Conservation (phyloP, 2,329 filamentous ascomycete genomes). For the Microdochium trichocladiopsis region DNA sequence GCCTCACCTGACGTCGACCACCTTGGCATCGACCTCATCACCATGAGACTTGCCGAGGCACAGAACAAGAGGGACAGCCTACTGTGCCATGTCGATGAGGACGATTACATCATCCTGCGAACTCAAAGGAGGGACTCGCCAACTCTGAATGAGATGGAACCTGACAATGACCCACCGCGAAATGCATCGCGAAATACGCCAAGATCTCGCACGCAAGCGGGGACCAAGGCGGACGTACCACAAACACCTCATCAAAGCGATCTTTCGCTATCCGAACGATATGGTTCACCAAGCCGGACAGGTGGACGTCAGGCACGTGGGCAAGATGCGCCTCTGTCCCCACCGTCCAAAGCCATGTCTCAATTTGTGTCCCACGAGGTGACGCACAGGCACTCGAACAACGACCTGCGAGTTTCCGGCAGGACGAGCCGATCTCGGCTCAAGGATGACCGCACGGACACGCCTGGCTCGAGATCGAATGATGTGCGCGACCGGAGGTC, state of each 20-base stretch:
- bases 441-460: background rate
- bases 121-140: background rate
- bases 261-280: background rate
- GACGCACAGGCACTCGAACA: background rate
- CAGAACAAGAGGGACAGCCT: slow-evolving; percentile 12
- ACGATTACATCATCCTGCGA: slow-evolving; percentile 12
- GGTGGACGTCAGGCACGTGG: background rate
- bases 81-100: slow-evolving; percentile 14
- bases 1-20: slow-evolving; percentile 11
- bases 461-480: background rate
- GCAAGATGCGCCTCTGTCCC: background rate
- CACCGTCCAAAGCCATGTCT: background rate
- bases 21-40: slow-evolving; percentile 12
- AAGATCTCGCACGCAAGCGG: background rate
- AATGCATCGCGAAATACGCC: background rate
- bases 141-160: background rate
- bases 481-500: background rate
- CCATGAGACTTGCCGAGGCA: slow-evolving; percentile 11
- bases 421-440: background rate
- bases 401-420: background rate
- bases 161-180: background rate
- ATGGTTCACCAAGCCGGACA: background rate
- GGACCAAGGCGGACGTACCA: background rate
- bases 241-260: background rate
- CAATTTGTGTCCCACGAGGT: background rate